Conservation (phyloP, 495 filamentous ascomycete species). For the Talaromyces thailandensis region DNA sequence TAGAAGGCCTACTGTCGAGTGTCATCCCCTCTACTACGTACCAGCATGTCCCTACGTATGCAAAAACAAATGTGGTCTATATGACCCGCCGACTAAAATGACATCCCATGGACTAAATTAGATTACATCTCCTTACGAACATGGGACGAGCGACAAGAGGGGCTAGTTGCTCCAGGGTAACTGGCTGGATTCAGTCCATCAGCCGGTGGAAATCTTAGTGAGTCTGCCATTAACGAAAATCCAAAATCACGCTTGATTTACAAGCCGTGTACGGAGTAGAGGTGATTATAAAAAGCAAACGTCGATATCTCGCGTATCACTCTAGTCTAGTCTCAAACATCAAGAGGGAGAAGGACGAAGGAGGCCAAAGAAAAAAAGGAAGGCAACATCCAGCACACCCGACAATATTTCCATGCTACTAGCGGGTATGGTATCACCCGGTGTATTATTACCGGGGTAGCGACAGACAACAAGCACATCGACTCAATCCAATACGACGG, state of each 20-base stretch:
- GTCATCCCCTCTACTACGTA: background rate
- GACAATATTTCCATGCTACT: background rate
- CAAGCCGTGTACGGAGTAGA: background rate
- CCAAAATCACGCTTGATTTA: background rate
- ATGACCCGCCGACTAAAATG: background rate
- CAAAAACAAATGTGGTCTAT: background rate
- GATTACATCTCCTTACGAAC: background rate
- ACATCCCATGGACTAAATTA: background rate
- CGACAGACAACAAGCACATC: background rate
- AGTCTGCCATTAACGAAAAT: background rate
- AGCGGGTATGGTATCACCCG: background rate
- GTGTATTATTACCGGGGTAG: slow-evolving; percentile 2
- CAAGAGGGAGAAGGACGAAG: background rate
- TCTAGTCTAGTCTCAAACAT: background rate
- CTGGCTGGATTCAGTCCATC: background rate
- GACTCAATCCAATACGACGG: background rate
- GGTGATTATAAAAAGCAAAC: background rate
- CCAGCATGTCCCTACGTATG: background rate
- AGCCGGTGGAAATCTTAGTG: background rate
- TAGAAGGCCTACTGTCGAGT: background rate
- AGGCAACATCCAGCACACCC: background rate
- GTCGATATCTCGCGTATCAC: background rate
- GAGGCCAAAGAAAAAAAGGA: background rate
- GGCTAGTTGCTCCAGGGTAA: background rate
- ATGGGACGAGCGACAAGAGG: background rate